phyloP scores from a whole-genome alignment of 768 basidiomycete species.

The Sutorius australiensis region DNA sequence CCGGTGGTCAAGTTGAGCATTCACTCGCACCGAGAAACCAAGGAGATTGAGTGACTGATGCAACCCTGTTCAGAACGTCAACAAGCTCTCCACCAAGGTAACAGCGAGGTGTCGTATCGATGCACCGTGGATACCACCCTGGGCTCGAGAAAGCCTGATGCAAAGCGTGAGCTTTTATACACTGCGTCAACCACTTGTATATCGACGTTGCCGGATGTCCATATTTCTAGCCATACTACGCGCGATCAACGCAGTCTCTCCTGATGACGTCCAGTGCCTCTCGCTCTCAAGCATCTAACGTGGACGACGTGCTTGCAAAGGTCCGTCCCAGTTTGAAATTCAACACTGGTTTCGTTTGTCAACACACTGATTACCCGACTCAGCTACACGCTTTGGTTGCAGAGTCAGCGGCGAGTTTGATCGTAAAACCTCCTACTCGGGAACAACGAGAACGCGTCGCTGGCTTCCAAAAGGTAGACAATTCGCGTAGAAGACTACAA shows the following conservation, averaged over 20 bases:
- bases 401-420: slow-evolving; percentile 20
- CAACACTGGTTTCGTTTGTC: neutral
- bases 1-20: slow-evolving; percentile 70
- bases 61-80: slow-evolving; percentile 61
- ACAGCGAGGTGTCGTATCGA: slow-evolving; percentile 58
- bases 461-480: slow-evolving; percentile 18
- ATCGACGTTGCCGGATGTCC: neutral
- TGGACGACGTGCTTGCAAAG: slow-evolving; percentile 69
- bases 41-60: neutral
- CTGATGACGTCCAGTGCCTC: slow-evolving; percentile 64
- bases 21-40: neutral
- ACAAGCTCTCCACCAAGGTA: slow-evolving; percentile 85
- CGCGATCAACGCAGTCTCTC: slow-evolving; percentile 63
- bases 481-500: slow-evolving; percentile 20
- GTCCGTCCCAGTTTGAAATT: slow-evolving; percentile 28
- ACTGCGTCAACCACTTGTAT: neutral
- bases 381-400: slow-evolving; percentile 29
- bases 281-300: slow-evolving; percentile 76
- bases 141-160: slow-evolving; percentile 51
- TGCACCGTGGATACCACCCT: slow-evolving; percentile 63
- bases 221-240: slow-evolving; percentile 53
- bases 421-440: slow-evolving; percentile 20
- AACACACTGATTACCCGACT: neutral
- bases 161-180: slow-evolving; percentile 41
- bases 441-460: slow-evolving; percentile 27